These are phyloP conservation scores for Morella rubra DNA, from an alignment of 306 rosid genomes.

Conservation along the genomic window DNA sequence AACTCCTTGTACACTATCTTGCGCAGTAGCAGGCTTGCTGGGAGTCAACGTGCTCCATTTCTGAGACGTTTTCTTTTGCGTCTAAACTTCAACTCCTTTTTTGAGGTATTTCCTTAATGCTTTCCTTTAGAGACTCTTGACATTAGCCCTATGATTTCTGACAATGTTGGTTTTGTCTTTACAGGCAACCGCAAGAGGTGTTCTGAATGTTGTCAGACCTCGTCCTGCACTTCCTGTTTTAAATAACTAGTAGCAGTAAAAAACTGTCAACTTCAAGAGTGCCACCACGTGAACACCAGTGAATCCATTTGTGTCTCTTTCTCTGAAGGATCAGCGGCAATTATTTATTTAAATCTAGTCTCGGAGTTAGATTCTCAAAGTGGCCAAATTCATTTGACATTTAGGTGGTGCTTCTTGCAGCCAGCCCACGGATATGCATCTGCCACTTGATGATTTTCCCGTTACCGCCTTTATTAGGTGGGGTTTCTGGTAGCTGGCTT, in stretches of 20 bases:
- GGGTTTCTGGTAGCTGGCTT: neutral
- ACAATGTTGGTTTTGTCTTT: constrained; percentile 11
- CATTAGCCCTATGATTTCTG: neutral
- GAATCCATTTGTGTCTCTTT: neutral
- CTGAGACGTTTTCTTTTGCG: constrained; percentile 89
- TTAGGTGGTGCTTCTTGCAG: constrained; percentile 7
- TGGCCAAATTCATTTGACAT: neutral
- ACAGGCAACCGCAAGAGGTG: constrained; percentile 96
- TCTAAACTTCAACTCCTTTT: constrained; percentile 81
- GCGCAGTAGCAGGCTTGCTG: constrained; percentile 96
- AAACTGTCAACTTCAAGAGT: constrained; percentile 8
- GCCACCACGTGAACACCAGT: constrained; percentile 19
- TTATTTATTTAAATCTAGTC: neutral
- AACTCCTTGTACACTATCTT: constrained; percentile 92
- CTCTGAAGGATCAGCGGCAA: constrained; percentile 11
- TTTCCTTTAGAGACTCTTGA: neutral
- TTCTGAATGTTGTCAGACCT: constrained; percentile 80
- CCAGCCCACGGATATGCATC: neutral
- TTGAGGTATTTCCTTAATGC: constrained; percentile 58
- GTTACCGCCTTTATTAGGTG: neutral
- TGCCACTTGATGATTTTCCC: neutral
- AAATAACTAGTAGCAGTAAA: constrained; percentile 50
- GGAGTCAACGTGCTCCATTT: constrained; percentile 96
- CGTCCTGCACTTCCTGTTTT: constrained; percentile 67
- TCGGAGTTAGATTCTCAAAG: constrained; percentile 5